A percentile compares a stretch with the other conserved stretches of the same genome.
Evolutionary conservation across 2,329 filamentous ascomycete species (phyloP).

Genomic region (Chaetomium sp.): DNA sequence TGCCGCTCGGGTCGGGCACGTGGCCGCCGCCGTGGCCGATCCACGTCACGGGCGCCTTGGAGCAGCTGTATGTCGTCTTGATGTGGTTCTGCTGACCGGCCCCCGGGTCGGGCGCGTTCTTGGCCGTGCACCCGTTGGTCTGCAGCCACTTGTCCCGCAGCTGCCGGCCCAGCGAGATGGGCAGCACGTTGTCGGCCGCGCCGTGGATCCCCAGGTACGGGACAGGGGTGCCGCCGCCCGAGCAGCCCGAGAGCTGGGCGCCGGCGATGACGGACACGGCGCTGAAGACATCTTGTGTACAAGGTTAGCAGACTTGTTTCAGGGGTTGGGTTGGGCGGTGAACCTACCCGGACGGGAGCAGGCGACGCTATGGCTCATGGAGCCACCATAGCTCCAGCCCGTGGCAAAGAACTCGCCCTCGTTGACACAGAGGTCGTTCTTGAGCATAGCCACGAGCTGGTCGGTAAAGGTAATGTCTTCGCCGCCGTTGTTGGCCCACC

Average conservation of each 20-base stretch:
- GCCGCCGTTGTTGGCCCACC: slow-evolving; percentile 49
- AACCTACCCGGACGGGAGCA: slow-evolving; percentile 42
- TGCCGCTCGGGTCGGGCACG: slow-evolving; percentile 28
- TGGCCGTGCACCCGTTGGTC: slow-evolving; percentile 29
- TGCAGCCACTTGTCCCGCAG: slow-evolving; percentile 29
- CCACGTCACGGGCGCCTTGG: slow-evolving; percentile 30
- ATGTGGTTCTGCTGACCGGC: slow-evolving; percentile 23
- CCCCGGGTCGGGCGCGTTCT: slow-evolving; percentile 24
- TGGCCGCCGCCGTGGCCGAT: slow-evolving; percentile 32
- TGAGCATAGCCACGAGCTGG: slow-evolving; percentile 43
- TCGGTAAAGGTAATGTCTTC: slow-evolving; percentile 48
- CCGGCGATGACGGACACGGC: slow-evolving; percentile 38
- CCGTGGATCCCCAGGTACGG: slow-evolving; percentile 31
- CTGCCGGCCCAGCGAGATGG: slow-evolving; percentile 23
- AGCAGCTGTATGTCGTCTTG: slow-evolving; percentile 29
- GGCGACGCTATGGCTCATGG: slow-evolving; percentile 47
- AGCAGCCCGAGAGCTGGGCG: slow-evolving; percentile 24
- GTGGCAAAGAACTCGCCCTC: slow-evolving; percentile 46
- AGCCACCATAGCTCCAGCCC: slow-evolving; percentile 49
- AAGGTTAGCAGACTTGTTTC: neutral
- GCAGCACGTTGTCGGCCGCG: slow-evolving; percentile 27
- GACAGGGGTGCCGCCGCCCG: slow-evolving; percentile 26
- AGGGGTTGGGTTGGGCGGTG: neutral
- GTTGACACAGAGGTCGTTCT: slow-evolving; percentile 48
- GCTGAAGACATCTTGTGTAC: slow-evolving; percentile 39